Conservation (phyloP, 2,329 filamentous ascomycete genomes). For the Fusarium albosuccineum region DNA sequence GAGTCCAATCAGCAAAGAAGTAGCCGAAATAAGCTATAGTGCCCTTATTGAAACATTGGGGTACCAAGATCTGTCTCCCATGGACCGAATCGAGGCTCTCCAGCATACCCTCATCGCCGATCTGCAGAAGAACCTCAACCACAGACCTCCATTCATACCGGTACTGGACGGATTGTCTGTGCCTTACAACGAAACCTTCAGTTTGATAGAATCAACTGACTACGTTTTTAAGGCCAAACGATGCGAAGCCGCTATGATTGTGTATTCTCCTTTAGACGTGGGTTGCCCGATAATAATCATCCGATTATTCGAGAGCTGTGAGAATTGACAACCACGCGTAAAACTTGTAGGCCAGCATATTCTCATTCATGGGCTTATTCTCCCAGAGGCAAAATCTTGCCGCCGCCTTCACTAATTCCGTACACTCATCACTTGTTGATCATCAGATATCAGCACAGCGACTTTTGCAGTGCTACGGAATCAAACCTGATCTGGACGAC, state of each 20-base stretch:
- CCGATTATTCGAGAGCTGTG: background rate
- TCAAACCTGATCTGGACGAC: background rate
- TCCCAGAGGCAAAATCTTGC: background rate
- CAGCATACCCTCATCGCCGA: background rate
- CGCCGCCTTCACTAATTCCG: constrained; percentile 3
- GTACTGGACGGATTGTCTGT: background rate
- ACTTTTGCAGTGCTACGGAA: background rate
- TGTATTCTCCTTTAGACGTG: constrained; percentile 10
- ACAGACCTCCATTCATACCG: background rate
- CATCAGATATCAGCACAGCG: background rate
- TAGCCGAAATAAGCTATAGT: background rate
- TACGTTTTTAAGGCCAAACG: background rate
- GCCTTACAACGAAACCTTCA: background rate
- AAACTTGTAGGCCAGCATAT: constrained; percentile 10
- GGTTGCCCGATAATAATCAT: background rate
- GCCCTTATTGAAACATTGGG: background rate
- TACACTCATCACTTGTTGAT: background rate
- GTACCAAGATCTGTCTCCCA: background rate
- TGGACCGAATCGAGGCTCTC: background rate
- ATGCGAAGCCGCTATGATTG: constrained; percentile 2
- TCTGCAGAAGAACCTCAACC: background rate
- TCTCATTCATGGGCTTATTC: constrained; percentile 10
- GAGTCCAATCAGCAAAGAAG: background rate
- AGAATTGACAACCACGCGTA: background rate
- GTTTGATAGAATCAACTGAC: background rate